Evolutionary conservation across 2,329 filamentous ascomycete genomes (phyloP).

Genomic region (Stagonosporopsis cucurbitacearum): DNA sequence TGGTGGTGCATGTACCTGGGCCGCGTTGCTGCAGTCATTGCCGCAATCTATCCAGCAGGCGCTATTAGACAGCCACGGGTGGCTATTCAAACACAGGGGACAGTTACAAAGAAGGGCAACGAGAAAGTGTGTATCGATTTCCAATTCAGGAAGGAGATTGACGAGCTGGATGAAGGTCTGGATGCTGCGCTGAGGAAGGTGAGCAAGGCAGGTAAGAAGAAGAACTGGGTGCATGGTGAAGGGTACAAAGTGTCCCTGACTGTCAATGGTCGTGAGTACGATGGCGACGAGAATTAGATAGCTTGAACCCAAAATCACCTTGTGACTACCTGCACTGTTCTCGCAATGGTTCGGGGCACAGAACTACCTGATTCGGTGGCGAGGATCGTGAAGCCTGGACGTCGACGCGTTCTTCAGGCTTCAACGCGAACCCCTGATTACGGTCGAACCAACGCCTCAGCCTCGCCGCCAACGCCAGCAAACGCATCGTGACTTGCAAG

Average conservation of each 20-base stretch:
- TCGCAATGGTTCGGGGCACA: not conserved
- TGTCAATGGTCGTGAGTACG: slow-evolving; percentile 36
- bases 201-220: slow-evolving; percentile 50
- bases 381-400: slow-evolving; percentile 2
- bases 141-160: slow-evolving; percentile 30
- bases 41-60: slow-evolving; percentile 67
- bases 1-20: slow-evolving; percentile 74
- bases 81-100: slow-evolving; percentile 34
- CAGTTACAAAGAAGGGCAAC: slow-evolving; percentile 35
- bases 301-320: not conserved
- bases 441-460: not conserved
- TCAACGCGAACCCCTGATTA: not conserved
- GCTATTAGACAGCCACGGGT: slow-evolving; percentile 50
- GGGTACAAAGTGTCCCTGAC: slow-evolving; percentile 41
- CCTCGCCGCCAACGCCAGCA: slow-evolving; percentile 12
- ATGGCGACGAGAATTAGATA: slow-evolving; percentile 19
- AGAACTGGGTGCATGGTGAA: slow-evolving; percentile 44
- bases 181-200: slow-evolving; percentile 39
- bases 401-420: not conserved
- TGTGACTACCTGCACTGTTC: slow-evolving; percentile 7
- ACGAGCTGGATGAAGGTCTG: slow-evolving; percentile 44
- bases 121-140: slow-evolving; percentile 42
- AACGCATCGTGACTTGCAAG: slow-evolving; percentile 36
- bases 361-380: slow-evolving; percentile 8
- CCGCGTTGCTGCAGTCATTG: slow-evolving; percentile 63